phyloP scores from a whole-genome alignment of 345 rosid genomes.

The Euphorbia peplus region DNA sequence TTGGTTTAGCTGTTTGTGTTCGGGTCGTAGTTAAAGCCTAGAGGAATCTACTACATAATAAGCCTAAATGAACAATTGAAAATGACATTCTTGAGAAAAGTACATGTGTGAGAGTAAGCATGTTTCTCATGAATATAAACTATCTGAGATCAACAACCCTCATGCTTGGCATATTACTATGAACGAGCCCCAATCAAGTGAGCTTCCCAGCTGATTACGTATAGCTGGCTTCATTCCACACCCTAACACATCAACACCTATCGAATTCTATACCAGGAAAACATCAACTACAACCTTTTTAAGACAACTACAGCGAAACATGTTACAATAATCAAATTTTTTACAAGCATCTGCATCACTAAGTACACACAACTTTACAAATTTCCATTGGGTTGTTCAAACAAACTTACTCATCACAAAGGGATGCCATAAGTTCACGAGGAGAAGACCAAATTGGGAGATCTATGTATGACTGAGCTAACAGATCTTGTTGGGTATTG shows the following conservation, averaged over 20 bases:
- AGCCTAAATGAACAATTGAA: background rate
- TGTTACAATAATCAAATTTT: conserved; percentile 7
- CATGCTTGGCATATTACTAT: background rate
- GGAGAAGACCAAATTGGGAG: conserved; percentile 83
- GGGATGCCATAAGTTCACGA: conserved; percentile 54
- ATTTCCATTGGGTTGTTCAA: background rate
- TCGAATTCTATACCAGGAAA: background rate
- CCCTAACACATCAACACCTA: background rate
- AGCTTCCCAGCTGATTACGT: background rate
- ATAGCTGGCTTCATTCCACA: background rate
- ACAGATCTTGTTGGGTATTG: conserved; percentile 41
- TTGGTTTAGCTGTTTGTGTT: background rate
- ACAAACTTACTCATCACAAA: conserved; percentile 30
- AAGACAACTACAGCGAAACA: conserved; percentile 7
- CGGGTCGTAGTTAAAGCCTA: background rate
- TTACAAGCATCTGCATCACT: background rate
- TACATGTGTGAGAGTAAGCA: background rate
- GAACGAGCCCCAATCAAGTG: background rate
- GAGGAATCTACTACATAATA: background rate
- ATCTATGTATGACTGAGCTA: conserved; percentile 40
- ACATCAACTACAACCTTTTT: background rate
- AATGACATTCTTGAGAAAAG: background rate
- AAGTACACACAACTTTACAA: background rate
- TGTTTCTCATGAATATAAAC: background rate
- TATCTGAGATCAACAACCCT: background rate